Evolutionary conservation across 345 rosid species (phyloP), one percentile per base, ranked within the genome.

Genomic region (Cardiospermum halicacabum): DNA sequence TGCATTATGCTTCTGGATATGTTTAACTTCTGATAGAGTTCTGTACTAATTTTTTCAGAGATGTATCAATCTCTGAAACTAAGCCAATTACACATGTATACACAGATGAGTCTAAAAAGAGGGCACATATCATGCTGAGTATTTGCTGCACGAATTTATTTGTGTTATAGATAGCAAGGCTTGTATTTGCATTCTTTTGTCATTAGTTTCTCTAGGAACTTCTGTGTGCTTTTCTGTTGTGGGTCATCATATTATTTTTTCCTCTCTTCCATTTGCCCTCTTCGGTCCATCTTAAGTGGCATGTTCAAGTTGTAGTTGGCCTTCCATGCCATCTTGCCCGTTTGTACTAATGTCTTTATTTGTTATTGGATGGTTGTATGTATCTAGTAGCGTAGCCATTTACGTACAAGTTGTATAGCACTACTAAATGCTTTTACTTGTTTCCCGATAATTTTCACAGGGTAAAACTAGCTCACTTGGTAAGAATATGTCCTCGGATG

Each of bases 381-480:
- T 51, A 8, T 73, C 34, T 62, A 55, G 39, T 63, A 58, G 7
- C 13, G 4, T 32, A 18, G 27, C 21, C 53, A 19, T 30, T 12
- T n/a, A n/a, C n/a, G n/a, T n/a, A 26, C 45, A 55, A 45, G 37
- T 62, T 55, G 21, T 18, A 40, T 34, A 7, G 64, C 45, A 47
- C 56, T 60, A n/a, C 53, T 67, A 53, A 39, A 58, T 55, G 59
- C 48, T 8, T 67, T 62, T 64, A 58, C 62, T 66, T 58, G 51
- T 65, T 60, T 75, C 60, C 57, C 53, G 66, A 75, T 61, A 30
- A 65, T 21, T 64, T 39, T 58, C 71, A 24, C 37, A 93, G 97
- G 77, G 85, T 55, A 85, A 67, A 67, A 82, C 86, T 32, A 82
- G 61, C 71, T 78, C 84, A 30, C 88, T 94, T 57, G 85, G 95